phyloP scores from a whole-genome alignment of 176 grass and related monocot genomes.

The Musa acuminata region DNA sequence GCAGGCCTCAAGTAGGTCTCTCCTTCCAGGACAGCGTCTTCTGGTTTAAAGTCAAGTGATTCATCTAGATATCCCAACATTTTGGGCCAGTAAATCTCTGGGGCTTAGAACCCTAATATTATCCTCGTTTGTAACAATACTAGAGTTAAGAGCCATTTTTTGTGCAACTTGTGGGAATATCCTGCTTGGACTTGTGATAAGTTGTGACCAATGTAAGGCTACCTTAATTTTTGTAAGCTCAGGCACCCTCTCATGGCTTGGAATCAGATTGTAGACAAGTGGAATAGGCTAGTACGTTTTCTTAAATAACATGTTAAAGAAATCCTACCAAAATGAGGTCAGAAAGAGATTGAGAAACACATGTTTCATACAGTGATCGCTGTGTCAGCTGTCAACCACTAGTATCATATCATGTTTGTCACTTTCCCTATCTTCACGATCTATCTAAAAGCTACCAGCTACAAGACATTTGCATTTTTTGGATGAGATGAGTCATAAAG shows the following conservation, averaged over 20 bases:
- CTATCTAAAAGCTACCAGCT: not conserved
- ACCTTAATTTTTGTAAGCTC: slow-evolving; percentile 13
- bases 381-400: not conserved
- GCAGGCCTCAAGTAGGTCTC: not conserved
- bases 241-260: slow-evolving; percentile 12
- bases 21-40: not conserved
- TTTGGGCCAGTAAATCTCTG: not conserved
- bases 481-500: too few species aligned
- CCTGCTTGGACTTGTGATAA: not conserved
- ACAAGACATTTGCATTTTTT: not conserved
- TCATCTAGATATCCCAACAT: slow-evolving; percentile 2
- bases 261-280: slow-evolving; percentile 11
- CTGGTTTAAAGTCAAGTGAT: slow-evolving; percentile 5
- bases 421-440: not conserved
- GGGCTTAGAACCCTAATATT: not conserved
- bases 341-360: not conserved
- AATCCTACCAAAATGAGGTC: not conserved
- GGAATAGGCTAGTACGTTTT: slow-evolving; percentile 14
- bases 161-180: not conserved
- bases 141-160: not conserved
- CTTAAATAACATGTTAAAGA: slow-evolving; percentile 20
- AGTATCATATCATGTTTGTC: not conserved
- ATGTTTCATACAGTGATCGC: not conserved
- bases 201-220: not conserved
- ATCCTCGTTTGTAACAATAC: not conserved